Evolutionary conservation across 108 stramenopile species (phyloP).

Genomic region (Fistulifera pelliculosa): DNA sequence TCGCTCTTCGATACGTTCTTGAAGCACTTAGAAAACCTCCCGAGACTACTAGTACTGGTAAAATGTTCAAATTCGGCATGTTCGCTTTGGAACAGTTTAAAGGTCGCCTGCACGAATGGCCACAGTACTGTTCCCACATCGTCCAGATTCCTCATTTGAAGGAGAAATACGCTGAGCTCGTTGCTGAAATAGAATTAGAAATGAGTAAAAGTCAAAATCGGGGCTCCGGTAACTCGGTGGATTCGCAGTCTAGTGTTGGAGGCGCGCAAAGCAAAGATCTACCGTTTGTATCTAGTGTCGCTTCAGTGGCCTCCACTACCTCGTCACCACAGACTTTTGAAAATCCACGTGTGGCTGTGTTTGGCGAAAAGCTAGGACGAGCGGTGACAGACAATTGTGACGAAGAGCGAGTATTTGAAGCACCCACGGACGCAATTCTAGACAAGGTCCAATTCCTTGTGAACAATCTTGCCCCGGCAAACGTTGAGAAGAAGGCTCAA

Average conservation of each 20-base stretch:
- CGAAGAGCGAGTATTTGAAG: constrained; percentile 46
- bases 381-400: constrained; percentile 62
- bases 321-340: constrained; percentile 7
- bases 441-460: constrained; percentile 95
- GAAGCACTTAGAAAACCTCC: constrained; percentile 95
- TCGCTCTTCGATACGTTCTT: constrained; percentile 95
- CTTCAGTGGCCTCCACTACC: constrained; percentile 1
- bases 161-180: constrained; percentile 76
- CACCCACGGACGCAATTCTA: constrained; percentile 79
- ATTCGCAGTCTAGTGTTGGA: constrained; percentile 7
- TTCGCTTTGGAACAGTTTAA: constrained; percentile 97
- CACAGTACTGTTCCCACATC: constrained; percentile 97
- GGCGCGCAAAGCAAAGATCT: not conserved
- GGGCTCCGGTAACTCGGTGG: constrained; percentile 12
- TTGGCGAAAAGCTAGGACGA: constrained; percentile 73
- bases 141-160: constrained; percentile 95
- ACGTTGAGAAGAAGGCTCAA: constrained; percentile 86
- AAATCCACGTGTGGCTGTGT: constrained; percentile 55
- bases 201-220: constrained; percentile 55
- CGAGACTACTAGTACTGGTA: constrained; percentile 60
- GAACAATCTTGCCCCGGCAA: constrained; percentile 93
- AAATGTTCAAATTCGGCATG: constrained; percentile 98
- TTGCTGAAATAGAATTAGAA: constrained; percentile 80
- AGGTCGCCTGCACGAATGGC: constrained; percentile 94
- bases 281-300: not conserved